Evolutionary conservation across 108 stramenopile genomes (phyloP), one percentile per base, ranked within the genome.

Genomic region (Aureococcus anophagefferens): DNA sequence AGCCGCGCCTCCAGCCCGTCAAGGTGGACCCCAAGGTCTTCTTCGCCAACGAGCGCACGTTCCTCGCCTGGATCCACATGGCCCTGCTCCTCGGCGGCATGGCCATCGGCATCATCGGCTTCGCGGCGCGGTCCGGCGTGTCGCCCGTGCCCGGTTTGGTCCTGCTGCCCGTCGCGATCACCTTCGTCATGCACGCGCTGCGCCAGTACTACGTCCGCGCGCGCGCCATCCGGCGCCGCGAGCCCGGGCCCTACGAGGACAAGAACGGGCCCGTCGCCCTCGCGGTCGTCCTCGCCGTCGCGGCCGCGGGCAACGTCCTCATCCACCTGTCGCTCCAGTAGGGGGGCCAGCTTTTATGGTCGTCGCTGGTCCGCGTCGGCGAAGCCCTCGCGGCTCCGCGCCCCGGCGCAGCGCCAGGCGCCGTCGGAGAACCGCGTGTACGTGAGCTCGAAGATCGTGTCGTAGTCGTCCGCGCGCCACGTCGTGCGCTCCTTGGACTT

Each of bases 21-120:
- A 86, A 90, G 82, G 73, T 91, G 33, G 93, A 96, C 65, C 95
- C 92, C 70, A 83, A 85, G 79, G 90, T 90, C 30, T 93, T 91
- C 74, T 93, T 93, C 80, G 95, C 95, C 64, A 96, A 96, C 72
- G 97, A 98, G 68, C 85, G 97, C 30, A 98, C 97, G 0, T 95
- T 98, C 74, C 71, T 98, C 72, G 90, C 91, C 28, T 98, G 97
- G 97, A 78, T 94, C 83, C 90, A 91, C 69, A 77, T 86, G 45
- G 83, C 90, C 36, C 81, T 93, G 31, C 83, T 89, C 30, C 70
- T 93, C 68, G 92, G 90, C 0, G 87, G 89, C 46, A 90, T 86
- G 33, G 87, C 89, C 66, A 85, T 95, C 69, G 90, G 90, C 29
- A 89, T 94, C 74, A 80, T 90, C 62, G 75, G 88, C 28, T 83